A percentile compares a stretch with the other conserved stretches of the same genome.
phyloP scores from a whole-genome alignment of 177 flowering plant genomes.

The Vitis hybrid region DNA sequence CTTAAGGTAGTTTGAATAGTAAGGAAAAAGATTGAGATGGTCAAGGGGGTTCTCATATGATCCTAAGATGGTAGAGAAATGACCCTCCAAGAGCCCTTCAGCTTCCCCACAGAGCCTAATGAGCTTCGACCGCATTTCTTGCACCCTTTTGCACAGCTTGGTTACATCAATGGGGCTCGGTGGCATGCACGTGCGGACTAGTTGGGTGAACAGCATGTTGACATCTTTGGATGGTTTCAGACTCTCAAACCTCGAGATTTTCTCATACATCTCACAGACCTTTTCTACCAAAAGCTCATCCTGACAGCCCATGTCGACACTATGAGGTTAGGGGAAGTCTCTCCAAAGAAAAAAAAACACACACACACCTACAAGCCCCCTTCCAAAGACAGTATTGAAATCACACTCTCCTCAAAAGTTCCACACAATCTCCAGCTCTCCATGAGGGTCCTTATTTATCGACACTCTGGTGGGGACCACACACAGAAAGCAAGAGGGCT shows the following conservation, averaged over 20 bases:
- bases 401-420: not conserved
- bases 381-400: not conserved
- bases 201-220: slow-evolving; percentile 76
- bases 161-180: slow-evolving; percentile 70
- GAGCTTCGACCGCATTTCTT: slow-evolving; percentile 61
- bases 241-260: slow-evolving; percentile 56
- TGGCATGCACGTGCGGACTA: slow-evolving; percentile 74
- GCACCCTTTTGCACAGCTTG: slow-evolving; percentile 43
- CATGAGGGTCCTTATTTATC: slow-evolving; percentile 24
- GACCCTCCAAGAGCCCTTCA: slow-evolving; percentile 75
- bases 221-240: slow-evolving; percentile 82
- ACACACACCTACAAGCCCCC: slow-evolving; percentile 8
- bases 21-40: slow-evolving; percentile 72
- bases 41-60: slow-evolving; percentile 57
- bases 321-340: slow-evolving; percentile 33
- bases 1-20: slow-evolving; percentile 72
- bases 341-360: not conserved
- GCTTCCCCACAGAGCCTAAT: slow-evolving; percentile 84
- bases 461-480: slow-evolving; percentile 17
- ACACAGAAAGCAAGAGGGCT: not conserved
- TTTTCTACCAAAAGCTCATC: slow-evolving; percentile 52
- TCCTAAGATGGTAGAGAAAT: slow-evolving; percentile 62
- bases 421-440: slow-evolving; percentile 1
- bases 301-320: slow-evolving; percentile 82
- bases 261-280: slow-evolving; percentile 56